Conservation (phyloP, 768 basidiomycete genomes). For the Mycena vitilis region DNA sequence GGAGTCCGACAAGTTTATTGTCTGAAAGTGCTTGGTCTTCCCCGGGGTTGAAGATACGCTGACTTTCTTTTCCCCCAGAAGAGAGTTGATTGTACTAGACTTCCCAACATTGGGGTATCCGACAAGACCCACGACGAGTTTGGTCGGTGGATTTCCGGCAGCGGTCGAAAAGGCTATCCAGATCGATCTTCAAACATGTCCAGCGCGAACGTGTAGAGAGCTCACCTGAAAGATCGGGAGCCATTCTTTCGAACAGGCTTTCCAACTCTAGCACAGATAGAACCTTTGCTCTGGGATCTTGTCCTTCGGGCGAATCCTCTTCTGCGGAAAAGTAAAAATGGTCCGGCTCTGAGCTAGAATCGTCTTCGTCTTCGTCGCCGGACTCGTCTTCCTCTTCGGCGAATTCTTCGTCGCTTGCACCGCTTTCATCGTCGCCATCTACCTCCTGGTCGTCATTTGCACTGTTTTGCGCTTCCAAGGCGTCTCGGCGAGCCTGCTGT, state of each 20-base stretch:
- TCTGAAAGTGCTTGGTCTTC: slow-evolving; percentile 99
- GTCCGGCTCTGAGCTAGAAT: slow-evolving; percentile 44
- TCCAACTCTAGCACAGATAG: slow-evolving; percentile 91
- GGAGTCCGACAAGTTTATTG: slow-evolving; percentile 89
- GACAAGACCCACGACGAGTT: slow-evolving; percentile 88
- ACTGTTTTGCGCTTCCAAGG: slow-evolving; percentile 28
- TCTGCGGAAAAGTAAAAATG: slow-evolving; percentile 62
- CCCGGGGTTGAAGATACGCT: slow-evolving; percentile 98
- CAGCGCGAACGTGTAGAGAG: neutral
- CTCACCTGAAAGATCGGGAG: slow-evolving; percentile 79
- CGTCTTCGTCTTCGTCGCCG: slow-evolving; percentile 46
- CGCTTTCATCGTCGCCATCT: slow-evolving; percentile 8
- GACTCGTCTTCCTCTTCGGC: slow-evolving; percentile 43
- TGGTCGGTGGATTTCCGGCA: slow-evolving; percentile 67
- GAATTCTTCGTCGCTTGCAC: slow-evolving; percentile 36
- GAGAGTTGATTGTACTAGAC: slow-evolving; percentile 96
- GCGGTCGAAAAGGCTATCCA: slow-evolving; percentile 60
- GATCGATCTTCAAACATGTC: slow-evolving; percentile 15
- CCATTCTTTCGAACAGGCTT: slow-evolving; percentile 75
- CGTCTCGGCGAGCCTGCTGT: slow-evolving; percentile 78
- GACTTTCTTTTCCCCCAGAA: slow-evolving; percentile 96
- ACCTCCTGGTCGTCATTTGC: no score
- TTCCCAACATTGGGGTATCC: slow-evolving; percentile 99
- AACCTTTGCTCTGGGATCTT: slow-evolving; percentile 79
- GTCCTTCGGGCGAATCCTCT: slow-evolving; percentile 62